Percentiles rank a stretch among this genome's conserved stretches.
Conservation (phyloP, 2,329 filamentous ascomycete genomes). For the Colletotrichum sp. region DNA sequence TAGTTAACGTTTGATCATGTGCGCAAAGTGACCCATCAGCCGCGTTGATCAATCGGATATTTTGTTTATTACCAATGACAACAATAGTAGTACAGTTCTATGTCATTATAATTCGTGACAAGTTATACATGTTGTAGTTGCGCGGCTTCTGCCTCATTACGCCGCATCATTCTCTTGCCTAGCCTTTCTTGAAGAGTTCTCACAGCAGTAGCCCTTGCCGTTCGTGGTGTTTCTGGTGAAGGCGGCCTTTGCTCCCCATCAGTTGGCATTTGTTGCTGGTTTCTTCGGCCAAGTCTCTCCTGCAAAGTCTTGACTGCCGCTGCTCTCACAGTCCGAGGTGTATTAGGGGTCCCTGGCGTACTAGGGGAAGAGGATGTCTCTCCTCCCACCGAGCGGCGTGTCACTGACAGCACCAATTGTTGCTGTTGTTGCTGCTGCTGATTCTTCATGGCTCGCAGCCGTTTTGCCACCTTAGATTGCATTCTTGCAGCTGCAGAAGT, state of each 20-base stretch:
- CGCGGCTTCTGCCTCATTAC: neutral
- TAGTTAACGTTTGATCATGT: neutral
- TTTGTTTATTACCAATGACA: neutral
- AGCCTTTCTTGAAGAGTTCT: conserved; percentile 1
- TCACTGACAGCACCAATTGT: neutral
- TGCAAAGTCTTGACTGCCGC: neutral
- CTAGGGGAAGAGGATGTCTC: neutral
- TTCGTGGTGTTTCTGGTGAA: neutral
- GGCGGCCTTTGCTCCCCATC: neutral
- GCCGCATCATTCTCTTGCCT: conserved; percentile 4
- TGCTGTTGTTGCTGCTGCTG: neutral
- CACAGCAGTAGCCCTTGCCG: neutral
- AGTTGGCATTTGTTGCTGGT: neutral
- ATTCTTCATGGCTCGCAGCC: neutral
- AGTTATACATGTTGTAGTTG: neutral
- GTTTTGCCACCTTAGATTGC: conserved; percentile 3
- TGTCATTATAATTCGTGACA: neutral
- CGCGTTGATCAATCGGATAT: neutral
- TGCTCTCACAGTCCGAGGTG: neutral
- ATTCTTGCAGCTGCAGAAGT: conserved; percentile 13
- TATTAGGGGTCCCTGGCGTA: neutral
- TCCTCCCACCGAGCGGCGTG: neutral
- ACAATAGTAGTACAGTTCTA: neutral
- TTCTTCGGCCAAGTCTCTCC: conserved; percentile 1
- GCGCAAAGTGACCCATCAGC: neutral